A percentile compares a stretch with the other conserved stretches of the same genome.
phyloP scores from a whole-genome alignment of 2,329 filamentous ascomycete species.

The Lecanicillium sp. region DNA sequence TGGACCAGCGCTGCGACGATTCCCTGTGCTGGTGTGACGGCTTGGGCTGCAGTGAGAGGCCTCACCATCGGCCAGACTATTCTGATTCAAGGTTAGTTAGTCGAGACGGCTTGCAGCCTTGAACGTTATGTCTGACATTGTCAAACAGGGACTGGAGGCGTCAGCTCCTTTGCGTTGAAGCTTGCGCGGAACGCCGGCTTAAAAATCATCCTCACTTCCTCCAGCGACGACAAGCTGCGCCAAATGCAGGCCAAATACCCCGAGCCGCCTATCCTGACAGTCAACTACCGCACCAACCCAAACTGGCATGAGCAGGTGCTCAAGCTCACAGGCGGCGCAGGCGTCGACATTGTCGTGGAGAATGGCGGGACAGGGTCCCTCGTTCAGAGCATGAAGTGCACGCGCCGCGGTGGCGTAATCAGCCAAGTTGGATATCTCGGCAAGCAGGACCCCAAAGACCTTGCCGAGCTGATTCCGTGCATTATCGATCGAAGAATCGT shows the following conservation, averaged over 20 bases:
- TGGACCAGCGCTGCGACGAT: constrained; percentile 28
- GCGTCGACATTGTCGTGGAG: constrained; percentile 29
- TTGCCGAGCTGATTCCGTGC: constrained; percentile 25
- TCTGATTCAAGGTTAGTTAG: constrained; percentile 38
- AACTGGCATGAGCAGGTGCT: constrained; percentile 26
- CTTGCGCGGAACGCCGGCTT: too few species aligned
- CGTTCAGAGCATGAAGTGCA: constrained; percentile 29
- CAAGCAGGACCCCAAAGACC: constrained; percentile 17
- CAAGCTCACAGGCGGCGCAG: constrained; percentile 20
- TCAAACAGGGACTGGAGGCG: constrained; percentile 25
- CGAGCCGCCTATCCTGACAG: constrained; percentile 15
- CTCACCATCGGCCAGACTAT: constrained; percentile 29
- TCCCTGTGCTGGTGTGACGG: constrained; percentile 34
- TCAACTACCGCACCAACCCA: constrained; percentile 22
- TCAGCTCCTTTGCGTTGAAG: constrained; percentile 20
- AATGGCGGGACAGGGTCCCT: constrained; percentile 29
- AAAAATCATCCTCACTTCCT: too few species aligned
- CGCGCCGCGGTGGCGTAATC: constrained; percentile 30
- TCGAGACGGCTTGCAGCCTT: constrained; percentile 7
- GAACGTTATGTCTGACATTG: background rate
- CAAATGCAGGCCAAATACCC: constrained; percentile 11
- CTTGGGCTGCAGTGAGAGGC: constrained; percentile 35
- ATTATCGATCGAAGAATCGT: constrained; percentile 29
- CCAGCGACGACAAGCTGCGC: too few species aligned
- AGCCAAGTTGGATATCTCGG: constrained; percentile 35